phyloP scores from a whole-genome alignment of 768 basidiomycete genomes.

The Kwoniella sp. region DNA sequence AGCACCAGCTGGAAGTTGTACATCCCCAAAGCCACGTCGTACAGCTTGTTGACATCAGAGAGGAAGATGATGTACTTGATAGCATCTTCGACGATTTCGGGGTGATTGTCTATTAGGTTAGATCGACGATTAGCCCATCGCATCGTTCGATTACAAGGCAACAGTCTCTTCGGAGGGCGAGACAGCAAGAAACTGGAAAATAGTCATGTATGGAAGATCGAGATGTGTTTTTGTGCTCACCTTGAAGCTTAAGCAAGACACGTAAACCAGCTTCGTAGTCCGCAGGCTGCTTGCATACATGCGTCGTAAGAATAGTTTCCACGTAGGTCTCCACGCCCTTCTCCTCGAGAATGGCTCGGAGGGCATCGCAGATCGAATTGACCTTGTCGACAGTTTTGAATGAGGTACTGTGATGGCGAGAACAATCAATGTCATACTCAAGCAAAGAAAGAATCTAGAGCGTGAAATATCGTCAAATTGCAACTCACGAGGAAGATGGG shows the following conservation, averaged over 20 bases:
- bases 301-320: conserved; percentile 87
- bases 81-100: conserved; percentile 86
- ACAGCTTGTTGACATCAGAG: conserved; percentile 85
- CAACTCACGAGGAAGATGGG: conserved; percentile 17
- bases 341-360: conserved; percentile 72
- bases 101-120: conserved; percentile 58
- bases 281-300: conserved; percentile 87
- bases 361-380: conserved; percentile 71
- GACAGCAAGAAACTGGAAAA: background rate
- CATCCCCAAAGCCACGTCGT: conserved; percentile 96
- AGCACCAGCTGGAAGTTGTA: conserved; percentile 96
- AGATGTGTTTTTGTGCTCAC: conserved; percentile 61
- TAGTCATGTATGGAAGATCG: background rate
- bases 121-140: conserved; percentile 5
- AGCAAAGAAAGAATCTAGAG: background rate
- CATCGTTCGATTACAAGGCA: no score
- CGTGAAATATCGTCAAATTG: background rate
- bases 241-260: conserved; percentile 74
- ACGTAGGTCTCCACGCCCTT: conserved; percentile 74
- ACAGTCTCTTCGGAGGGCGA: no score
- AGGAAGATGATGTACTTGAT: conserved; percentile 99
- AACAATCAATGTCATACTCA: background rate
- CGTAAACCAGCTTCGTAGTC: conserved; percentile 84
- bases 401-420: background rate
- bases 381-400: conserved; percentile 58